Evolutionary conservation across 176 grass and related monocot species (phyloP).

Genomic region (Tuctoria greenei): DNA sequence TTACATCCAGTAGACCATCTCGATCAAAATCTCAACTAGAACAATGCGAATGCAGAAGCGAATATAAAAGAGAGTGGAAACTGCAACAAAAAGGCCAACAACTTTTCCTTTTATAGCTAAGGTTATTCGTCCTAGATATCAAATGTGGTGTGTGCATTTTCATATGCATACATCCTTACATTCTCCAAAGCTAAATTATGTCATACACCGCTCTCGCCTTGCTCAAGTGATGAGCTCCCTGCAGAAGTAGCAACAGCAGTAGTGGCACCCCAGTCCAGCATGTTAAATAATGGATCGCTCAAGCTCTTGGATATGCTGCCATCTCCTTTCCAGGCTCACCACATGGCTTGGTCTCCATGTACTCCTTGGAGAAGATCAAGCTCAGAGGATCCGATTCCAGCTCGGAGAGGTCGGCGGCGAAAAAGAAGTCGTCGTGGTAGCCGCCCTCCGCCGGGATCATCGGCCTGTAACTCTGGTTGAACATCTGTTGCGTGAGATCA

Average conservation of each 20-base stretch:
- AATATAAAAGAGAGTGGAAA: not conserved
- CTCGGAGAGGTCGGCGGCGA: constrained; percentile 81
- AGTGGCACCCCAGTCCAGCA: constrained; percentile 59
- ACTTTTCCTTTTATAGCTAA: constrained; percentile 29
- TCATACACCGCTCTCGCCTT: constrained; percentile 53
- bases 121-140: constrained; percentile 36
- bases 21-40: constrained; percentile 31
- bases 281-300: constrained; percentile 47
- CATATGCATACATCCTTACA: constrained; percentile 2
- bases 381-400: constrained; percentile 77
- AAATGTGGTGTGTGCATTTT: constrained; percentile 33
- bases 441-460: constrained; percentile 64
- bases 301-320: constrained; percentile 35
- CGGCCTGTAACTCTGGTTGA: constrained; percentile 60
- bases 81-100: constrained; percentile 7
- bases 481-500: constrained; percentile 63
- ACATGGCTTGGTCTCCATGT: constrained; percentile 44
- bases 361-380: constrained; percentile 80
- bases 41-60: not conserved
- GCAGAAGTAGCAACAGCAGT: constrained; percentile 33
- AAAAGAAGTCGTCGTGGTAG: constrained; percentile 77
- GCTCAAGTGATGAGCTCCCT: constrained; percentile 55
- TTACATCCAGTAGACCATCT: constrained; percentile 46
- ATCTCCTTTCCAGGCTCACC: constrained; percentile 43
- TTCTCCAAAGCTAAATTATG: constrained; percentile 41